Evolutionary conservation across 1,284 basidiomycete genomes (phyloP), one percentile per base, ranked within the genome.

Genomic region (Ceratobasidium sp.): DNA sequence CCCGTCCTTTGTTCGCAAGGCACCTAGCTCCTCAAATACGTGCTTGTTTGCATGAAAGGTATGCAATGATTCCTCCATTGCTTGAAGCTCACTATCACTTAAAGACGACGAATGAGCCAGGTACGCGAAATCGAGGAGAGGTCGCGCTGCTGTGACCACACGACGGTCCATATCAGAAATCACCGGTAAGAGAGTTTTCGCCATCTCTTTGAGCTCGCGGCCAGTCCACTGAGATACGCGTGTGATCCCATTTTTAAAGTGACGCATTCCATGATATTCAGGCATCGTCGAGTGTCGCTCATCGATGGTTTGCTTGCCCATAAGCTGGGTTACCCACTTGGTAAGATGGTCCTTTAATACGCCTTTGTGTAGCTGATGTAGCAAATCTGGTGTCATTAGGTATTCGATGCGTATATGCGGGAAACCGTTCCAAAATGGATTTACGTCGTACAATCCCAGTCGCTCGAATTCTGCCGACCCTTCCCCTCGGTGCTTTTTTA

Each of bases 71-170:
- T 72, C 48, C 3, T 80, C 70, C 21, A 83, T 77, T 0, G 55
- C 21, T 0, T 64, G n/a, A 0, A 85, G 74, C 0, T 77, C 75
- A 2, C 91, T 65, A n/a, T 69, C 58, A 14, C 36, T 39, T 16
- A 70, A 28, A 1, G 23, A 52, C 12, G 9, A 28, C 2, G 50
- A 26, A 28, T 26, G 50, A 23, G 36, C 5, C 14, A 74, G 45
- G 62, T 48, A 80, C 6, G 82, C 74, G 72, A 83, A 84, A 70
- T 84, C 80, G 0, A 83, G 77, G 0, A 83, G 10, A 1, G 78
- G 76, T 0, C 75, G 64, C 1, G 73, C 76, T 3, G 75, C 76
- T 4, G 21, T 16, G 1, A 78, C 55, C 9, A 76, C 75, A 5
- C 60, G 28, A 0, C 34, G 16, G 0, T 69, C 23, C 0, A 75